Evolutionary conservation across 2,329 filamentous ascomycete genomes (phyloP), one percentile per base, ranked within the genome.

Genomic region (Aspergillus pseudotamarii): DNA sequence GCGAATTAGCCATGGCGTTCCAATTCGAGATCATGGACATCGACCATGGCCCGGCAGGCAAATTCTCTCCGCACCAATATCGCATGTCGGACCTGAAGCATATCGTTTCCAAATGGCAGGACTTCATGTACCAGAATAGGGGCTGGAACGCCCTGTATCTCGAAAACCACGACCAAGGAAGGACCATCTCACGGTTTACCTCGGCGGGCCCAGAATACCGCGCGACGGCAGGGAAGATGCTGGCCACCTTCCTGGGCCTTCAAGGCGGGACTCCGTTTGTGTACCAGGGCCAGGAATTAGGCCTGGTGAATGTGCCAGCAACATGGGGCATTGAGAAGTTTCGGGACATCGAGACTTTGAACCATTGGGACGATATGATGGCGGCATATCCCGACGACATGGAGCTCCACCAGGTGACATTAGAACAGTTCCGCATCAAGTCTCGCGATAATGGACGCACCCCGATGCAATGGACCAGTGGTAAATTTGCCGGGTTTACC

Each of bases 1-100:
- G 82, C 26, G 87, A 90, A 70, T 75, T 91, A 48, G 87, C 84
- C 72, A 91, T 91, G 88, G 88, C 91, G 32, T 91, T 91, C 75
- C 86, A 90, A 68, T 91, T 91, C 72, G 88, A 91, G 66, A 82
- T 58, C 5, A 86, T 90, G 9, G 83, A 88, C 69, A 77, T 89
- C 19, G 88, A 85, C 3, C 79, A 84, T 48, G 84, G 73, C 8
- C 58, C 59, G 73, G 78, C 67, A 75, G 81, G 85, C 69, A 82
- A 85, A 59, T 86, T 84, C 72, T 78, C 9, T 83, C 84, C 26
- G 84, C 84, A 12, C 2, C 75, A 76, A 19, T 78, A 82, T 3
- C 89, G 88, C 86, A 76, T 78, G 1, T 84, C 90, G 54, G 73
- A 91, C 78, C 16, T 41, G 8, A 41, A 41, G 19, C 38, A 41